Conservation (phyloP, 768 basidiomycete species). For the Agaricus blazei region DNA sequence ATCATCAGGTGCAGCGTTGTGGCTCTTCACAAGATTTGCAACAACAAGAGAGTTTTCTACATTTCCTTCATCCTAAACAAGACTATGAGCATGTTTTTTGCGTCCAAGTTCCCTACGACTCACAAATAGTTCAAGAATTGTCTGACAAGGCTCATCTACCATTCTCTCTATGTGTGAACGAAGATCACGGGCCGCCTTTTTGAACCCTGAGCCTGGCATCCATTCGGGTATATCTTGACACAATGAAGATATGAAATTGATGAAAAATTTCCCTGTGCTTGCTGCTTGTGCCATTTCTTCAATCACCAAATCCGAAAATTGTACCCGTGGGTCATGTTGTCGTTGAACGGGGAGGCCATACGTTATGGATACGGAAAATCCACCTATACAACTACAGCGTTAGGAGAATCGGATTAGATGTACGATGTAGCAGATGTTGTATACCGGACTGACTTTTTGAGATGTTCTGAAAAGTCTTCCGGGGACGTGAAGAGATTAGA, state of each 20-base stretch:
- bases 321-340: background rate
- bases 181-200: background rate
- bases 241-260: slow-evolving; percentile 8
- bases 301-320: background rate
- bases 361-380: slow-evolving; percentile 1
- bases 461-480: background rate
- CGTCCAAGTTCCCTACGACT: background rate
- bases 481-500: background rate
- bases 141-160: background rate
- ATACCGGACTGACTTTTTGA: background rate
- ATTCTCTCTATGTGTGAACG: background rate
- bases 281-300: background rate
- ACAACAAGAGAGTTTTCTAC: background rate
- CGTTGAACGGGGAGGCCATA: slow-evolving; percentile 7
- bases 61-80: background rate
- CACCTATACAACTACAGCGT: background rate
- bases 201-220: slow-evolving; percentile 11
- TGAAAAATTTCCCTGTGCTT: background rate
- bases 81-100: too few species aligned
- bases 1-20: background rate
- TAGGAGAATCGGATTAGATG: background rate
- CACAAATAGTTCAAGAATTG: background rate
- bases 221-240: slow-evolving; percentile 4
- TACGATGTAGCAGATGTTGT: too few species aligned
- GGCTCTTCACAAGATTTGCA: background rate